Evolutionary conservation across 1,284 basidiomycete genomes (phyloP).

Genomic region (Somion occarium): DNA sequence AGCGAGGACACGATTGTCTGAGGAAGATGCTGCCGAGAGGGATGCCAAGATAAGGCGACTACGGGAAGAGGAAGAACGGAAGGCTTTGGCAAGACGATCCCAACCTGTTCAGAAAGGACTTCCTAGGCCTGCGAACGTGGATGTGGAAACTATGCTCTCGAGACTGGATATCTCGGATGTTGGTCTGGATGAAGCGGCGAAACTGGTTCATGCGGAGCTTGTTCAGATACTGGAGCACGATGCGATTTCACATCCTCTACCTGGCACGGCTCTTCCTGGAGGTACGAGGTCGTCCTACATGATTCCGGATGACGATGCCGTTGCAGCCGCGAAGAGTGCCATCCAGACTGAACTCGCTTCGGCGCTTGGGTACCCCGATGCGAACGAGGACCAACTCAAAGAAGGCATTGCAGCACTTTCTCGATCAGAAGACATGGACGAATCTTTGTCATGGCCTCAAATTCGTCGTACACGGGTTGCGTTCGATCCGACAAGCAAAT

Average conservation of each 20-base stretch:
- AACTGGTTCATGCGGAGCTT: conserved; percentile 78
- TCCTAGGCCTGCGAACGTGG: conserved; percentile 84
- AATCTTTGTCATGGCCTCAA: conserved; percentile 63
- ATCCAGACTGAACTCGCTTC: conserved; percentile 82
- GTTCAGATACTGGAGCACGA: conserved; percentile 84
- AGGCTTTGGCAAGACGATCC: conserved; percentile 76
- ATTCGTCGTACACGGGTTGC: conserved; percentile 50
- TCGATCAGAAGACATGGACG: conserved; percentile 55
- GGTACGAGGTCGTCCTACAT: conserved; percentile 70
- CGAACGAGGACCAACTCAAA: conserved; percentile 73
- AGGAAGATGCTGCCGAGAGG: conserved; percentile 91
- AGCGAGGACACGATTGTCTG: conserved; percentile 37
- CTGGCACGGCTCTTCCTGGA: conserved; percentile 83
- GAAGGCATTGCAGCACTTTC: conserved; percentile 64
- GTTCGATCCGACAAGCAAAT: conserved; percentile 52
- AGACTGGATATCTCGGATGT: conserved; percentile 51
- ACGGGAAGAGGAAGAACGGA: conserved; percentile 75
- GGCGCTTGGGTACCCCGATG: conserved; percentile 81
- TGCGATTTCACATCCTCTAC: conserved; percentile 82
- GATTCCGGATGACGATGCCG: conserved; percentile 71
- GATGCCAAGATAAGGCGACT: conserved; percentile 73
- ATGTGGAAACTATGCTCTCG: conserved; percentile 61
- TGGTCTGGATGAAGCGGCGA: conserved; percentile 48
- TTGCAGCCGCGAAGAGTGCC: conserved; percentile 68
- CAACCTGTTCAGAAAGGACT: conserved; percentile 80